Base-by-base conservation (phyloP, 1,139 yeast species). In the Pichia sp. region DNA sequence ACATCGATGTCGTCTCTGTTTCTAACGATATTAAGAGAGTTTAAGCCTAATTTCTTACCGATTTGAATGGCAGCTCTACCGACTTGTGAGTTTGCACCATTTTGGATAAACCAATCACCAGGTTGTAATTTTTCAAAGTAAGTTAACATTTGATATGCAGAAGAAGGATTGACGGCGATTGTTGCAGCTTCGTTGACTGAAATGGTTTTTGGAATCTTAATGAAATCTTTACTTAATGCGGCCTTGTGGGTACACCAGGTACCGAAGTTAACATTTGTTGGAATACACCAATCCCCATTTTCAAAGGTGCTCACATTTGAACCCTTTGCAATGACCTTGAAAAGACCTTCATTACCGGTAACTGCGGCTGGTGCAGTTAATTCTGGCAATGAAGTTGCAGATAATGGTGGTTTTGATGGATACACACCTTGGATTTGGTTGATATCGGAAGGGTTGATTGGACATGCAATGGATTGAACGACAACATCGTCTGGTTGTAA, bases 321-420 rank as follows among this genome's bases (percentile, higher is more conserved):
- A n/a, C 96, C 96, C 19, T 79, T 79, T 53, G 85, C 81, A 21
- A 88, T 65, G 15, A 93, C 83, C 65, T 91, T 90, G 63, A 89
- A 93, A 24, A 90, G 76, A n/a, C 98, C 99, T 69, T 93, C 99
- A 63, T 93, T 91, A 47, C 98, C 98, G 28, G 89, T 90, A 46
- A 88, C 82, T 2, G 93, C 93, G 34, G 78, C 70, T 1, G 93
- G 89, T 36, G 73, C 76, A 3, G 22, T 22, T 4, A 67, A 61
- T 3, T 88, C 77, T 6, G 83, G 81, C 37, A 79, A 70, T 3
- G 55, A 49, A 18, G 71, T 74, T 3, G 66, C 61, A 9, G 83
- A 75, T 57, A 84, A 75, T 37, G 71, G 74, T 0, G 96, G 96
- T 56, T 73, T 78, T n/a, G 90, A 81, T 0, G 96, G 96, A 58